Evolutionary conservation across 2,329 filamentous ascomycete genomes (phyloP).

Genomic region (Aspergillus sp.): DNA sequence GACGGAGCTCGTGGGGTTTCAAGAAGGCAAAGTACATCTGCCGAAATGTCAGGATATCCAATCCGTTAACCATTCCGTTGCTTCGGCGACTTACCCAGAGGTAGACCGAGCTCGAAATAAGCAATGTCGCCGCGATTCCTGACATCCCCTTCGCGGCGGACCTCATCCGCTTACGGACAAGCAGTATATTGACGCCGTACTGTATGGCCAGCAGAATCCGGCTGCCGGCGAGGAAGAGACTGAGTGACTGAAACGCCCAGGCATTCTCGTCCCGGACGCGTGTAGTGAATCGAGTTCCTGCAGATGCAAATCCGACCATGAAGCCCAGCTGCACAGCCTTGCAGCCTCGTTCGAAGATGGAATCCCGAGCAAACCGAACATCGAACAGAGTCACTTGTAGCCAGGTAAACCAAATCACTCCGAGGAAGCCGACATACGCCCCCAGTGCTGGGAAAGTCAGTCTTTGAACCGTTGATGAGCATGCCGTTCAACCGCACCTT

Average conservation of each 20-base stretch:
- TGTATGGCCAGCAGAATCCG: conserved; percentile 46
- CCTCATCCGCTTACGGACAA: conserved; percentile 19
- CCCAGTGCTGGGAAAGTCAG: conserved; percentile 25
- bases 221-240: conserved; percentile 41
- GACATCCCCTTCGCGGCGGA: conserved; percentile 18
- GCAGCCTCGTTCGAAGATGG: conserved; percentile 51
- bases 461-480: not conserved
- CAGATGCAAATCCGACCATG: conserved; percentile 56
- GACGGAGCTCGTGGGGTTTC: conserved; percentile 9
- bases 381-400: conserved; percentile 55
- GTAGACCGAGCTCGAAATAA: conserved; percentile 19
- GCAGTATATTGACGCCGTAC: conserved; percentile 36
- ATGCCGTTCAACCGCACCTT: conserved; percentile 18
- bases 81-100: conserved; percentile 14
- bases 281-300: conserved; percentile 41
- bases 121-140: conserved; percentile 21
- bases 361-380: conserved; percentile 56
- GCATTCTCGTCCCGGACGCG: conserved; percentile 31
- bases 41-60: conserved; percentile 1
- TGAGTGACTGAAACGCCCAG: conserved; percentile 37
- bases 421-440: conserved; percentile 46
- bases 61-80: not conserved
- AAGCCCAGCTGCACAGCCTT: conserved; percentile 54
- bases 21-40: conserved; percentile 29
- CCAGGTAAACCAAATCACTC: conserved; percentile 61